Percentiles rank a stretch among this genome's conserved stretches.
Evolutionary conservation across 768 basidiomycete species (phyloP).

Genomic region (Lactifluus pinguis): DNA sequence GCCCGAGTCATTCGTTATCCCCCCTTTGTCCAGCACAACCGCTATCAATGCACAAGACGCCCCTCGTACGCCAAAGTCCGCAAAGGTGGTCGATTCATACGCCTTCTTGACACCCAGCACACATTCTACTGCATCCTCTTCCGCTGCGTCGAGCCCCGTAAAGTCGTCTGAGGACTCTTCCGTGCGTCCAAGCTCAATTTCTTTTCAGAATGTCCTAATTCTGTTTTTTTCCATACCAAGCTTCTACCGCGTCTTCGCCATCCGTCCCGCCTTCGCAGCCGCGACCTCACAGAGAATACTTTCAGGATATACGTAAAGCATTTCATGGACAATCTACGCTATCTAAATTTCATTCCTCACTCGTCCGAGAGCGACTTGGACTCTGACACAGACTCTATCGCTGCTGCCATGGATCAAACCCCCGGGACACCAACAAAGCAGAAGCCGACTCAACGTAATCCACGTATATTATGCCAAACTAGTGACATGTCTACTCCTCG

Average conservation of each 20-base stretch:
- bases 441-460: constrained; percentile 1
- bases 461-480: constrained; percentile 15
- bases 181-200: constrained; percentile 8
- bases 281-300: constrained; percentile 60
- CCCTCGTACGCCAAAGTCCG: constrained; percentile 11
- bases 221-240: constrained; percentile 15
- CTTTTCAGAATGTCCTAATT: background rate
- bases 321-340: constrained; percentile 54
- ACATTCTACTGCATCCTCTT: constrained; percentile 2
- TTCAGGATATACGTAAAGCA: constrained; percentile 73
- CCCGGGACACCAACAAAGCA: constrained; percentile 34
- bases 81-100: background rate
- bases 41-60: background rate
- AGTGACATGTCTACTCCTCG: constrained; percentile 1
- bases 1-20: constrained; percentile 13
- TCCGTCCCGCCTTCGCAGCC: constrained; percentile 56
- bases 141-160: constrained; percentile 8
- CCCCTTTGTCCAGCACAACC: background rate
- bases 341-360: background rate
- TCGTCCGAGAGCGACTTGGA: constrained; percentile 1
- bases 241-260: constrained; percentile 51
- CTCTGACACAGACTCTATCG: background rate
- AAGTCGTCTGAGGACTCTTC: constrained; percentile 8
- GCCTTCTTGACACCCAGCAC: background rate
- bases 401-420: background rate